A percentile compares a stretch with the other conserved stretches of the same genome.
Conservation (phyloP, 805 yeast genomes). For the Starmerella potacharoeniae region DNA sequence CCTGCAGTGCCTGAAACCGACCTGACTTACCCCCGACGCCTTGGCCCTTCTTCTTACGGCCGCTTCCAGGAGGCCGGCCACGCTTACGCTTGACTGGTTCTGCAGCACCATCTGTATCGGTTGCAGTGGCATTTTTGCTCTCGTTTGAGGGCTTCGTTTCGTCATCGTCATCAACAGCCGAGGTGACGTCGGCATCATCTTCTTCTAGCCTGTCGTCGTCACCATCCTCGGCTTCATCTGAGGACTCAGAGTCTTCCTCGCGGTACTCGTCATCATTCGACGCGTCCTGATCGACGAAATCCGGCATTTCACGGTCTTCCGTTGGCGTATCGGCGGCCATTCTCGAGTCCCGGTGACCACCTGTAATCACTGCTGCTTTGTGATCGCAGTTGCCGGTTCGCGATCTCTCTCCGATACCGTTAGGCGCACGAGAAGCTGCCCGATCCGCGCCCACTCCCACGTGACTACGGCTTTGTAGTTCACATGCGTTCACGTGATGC, state of each 20-base stretch:
- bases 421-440: too few relatives aligned
- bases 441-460: too few relatives aligned
- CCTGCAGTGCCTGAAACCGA: constrained; percentile 19
- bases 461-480: too few relatives aligned
- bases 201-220: constrained; percentile 8
- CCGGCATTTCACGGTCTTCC: constrained; percentile 14
- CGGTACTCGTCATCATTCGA: constrained; percentile 8
- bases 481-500: too few relatives aligned
- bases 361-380: background rate
- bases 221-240: constrained; percentile 3
- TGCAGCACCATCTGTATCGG: constrained; percentile 7
- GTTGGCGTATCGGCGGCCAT: background rate
- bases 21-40: constrained; percentile 7
- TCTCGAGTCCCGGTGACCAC: background rate
- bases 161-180: constrained; percentile 11
- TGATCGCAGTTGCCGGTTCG: background rate
- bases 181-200: constrained; percentile 11
- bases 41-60: constrained; percentile 14
- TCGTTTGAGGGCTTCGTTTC: constrained; percentile 11
- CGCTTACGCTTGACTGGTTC: constrained; percentile 21
- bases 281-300: background rate
- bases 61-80: constrained; percentile 24
- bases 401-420: too few relatives aligned
- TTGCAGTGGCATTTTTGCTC: background rate
- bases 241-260: constrained; percentile 1